Conservation (phyloP, 129 eudicot species). For the Helianthus tuberosus region DNA sequence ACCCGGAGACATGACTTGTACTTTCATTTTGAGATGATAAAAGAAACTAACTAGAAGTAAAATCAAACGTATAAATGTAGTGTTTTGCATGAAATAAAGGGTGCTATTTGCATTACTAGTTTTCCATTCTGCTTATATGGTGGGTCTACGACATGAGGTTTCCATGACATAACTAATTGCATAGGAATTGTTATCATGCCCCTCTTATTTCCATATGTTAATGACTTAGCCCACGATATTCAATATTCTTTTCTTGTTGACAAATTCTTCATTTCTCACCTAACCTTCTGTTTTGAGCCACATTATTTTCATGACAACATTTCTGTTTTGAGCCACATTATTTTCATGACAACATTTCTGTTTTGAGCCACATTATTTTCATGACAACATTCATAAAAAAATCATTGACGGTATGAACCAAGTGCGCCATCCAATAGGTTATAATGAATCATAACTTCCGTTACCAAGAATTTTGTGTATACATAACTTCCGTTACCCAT, state of each 20-base stretch:
- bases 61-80: neutral
- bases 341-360: conserved; percentile 8
- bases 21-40: neutral
- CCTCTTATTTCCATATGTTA: neutral
- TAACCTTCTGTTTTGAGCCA: conserved; percentile 2
- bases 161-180: conserved; percentile 13
- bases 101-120: neutral
- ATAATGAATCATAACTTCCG: too few relatives aligned
- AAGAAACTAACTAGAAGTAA: neutral
- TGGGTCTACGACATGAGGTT: neutral
- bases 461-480: too few relatives aligned
- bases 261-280: neutral
- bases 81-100: neutral
- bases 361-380: conserved; percentile 3
- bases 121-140: neutral
- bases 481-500: neutral
- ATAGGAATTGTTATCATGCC: neutral
- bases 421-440: neutral
- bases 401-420: neutral
- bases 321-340: conserved; percentile 8
- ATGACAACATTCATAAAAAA: conserved; percentile 11
- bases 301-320: conserved; percentile 6
- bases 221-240: neutral
- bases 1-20: neutral
- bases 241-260: neutral